Conservation (phyloP, 148 eudicot species). For the Nepenthes mirabilis region DNA sequence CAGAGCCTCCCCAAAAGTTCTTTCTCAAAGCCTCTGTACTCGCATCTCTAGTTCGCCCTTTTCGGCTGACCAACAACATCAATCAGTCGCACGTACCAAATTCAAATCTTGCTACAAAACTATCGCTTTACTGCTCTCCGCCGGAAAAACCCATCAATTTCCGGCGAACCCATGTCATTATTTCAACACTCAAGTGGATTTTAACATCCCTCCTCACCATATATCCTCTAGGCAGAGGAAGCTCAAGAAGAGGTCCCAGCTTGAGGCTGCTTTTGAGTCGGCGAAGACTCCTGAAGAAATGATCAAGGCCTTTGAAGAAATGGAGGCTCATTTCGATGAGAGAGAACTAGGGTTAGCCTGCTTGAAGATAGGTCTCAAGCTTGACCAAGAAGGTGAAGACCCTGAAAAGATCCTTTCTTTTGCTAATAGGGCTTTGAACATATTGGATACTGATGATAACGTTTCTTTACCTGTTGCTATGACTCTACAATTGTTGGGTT, state of each 20-base stretch:
- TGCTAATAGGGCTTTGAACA: constrained; percentile 62
- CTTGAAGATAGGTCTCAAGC: constrained; percentile 73
- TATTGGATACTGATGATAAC: constrained; percentile 28
- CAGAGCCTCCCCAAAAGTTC: constrained; percentile 14
- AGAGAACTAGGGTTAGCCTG: constrained; percentile 66
- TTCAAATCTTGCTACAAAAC: constrained; percentile 20
- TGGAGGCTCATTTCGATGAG: constrained; percentile 66
- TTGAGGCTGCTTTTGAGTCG: constrained; percentile 74
- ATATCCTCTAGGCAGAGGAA: constrained; percentile 60
- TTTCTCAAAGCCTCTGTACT: constrained; percentile 19
- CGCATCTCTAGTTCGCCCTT: constrained; percentile 12
- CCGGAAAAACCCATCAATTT: constrained; percentile 13
- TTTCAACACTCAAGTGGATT: constrained; percentile 38
- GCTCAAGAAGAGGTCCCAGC: constrained; percentile 35
- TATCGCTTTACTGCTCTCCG: constrained; percentile 10
- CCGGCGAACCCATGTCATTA: constrained; percentile 21
- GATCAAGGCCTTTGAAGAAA: constrained; percentile 60
- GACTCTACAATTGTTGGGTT: constrained; percentile 80
- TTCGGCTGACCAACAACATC: constrained; percentile 12
- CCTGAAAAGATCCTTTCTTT: constrained; percentile 53
- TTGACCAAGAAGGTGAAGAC: constrained; percentile 78
- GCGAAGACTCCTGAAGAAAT: constrained; percentile 60
- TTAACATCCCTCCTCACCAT: constrained; percentile 11
- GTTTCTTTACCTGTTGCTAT: constrained; percentile 61
- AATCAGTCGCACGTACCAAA: constrained; percentile 12